Evolutionary conservation across 805 yeast genomes (phyloP), one percentile per base, ranked within the genome.

Genomic region (Candida michaelii): DNA sequence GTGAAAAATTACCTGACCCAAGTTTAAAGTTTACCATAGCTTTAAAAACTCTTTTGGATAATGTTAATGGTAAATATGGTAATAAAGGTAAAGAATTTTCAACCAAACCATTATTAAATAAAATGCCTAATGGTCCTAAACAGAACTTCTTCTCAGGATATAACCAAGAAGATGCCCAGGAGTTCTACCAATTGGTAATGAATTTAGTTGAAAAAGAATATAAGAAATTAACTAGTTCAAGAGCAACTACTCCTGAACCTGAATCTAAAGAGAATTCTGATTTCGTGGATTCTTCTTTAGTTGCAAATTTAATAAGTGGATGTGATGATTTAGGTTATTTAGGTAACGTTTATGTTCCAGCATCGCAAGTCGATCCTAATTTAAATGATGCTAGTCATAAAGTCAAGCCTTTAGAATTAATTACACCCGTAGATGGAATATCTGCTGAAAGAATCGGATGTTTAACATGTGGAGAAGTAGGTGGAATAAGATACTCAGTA

Each of bases 131-230:
- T 55, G 85, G 88, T 0, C 90, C 93, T 11, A 83, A 82, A 51
- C 85, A 81, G 55, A 83, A 83, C 57, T 76, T 89, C 46, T 80
- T 89, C 52, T 63, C 80, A 42, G 93, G 97, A 1, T 88, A 88
- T 58, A 89, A 87, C 56, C 98, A 90, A 65, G 97, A 90, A 61
- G 98, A 90, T 66, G 97, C 97, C 0, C 97, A 90, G 63, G 98
- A 90, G 60, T 90, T 90, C 56, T 90, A 90, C 67, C 97, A 90
- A 59, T 74, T 83, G 39, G 75, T 85, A 2, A 70, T 86, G 73
- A 72, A 77, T 31, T 79, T 83, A 43, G 66, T 86, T 24, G 95
- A 86, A 55, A 68, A 68, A 30, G 86, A 82, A 41, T 65, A 60
- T 61, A 69, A 65, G 59, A 59, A 58, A n/a, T 45, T 52, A 19